Base-by-base conservation (phyloP, 2,329 filamentous ascomycete species). In the Fusarium sp. region DNA sequence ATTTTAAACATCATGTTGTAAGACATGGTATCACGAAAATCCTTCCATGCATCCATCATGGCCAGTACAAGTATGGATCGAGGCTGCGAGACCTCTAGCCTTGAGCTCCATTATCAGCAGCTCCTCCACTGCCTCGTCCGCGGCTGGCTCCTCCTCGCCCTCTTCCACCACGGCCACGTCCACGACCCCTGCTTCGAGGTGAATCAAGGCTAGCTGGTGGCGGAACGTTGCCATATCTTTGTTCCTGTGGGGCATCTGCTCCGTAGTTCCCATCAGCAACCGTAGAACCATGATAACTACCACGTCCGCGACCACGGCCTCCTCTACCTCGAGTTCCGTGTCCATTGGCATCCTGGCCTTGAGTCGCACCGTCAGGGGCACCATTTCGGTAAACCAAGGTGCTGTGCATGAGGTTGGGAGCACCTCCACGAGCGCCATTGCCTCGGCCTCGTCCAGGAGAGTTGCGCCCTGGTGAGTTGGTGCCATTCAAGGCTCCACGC, bases 121-220 rank as follows among this genome's bases (percentile, higher is more conserved):
- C 61, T 50, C 67, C 64, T 45, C 71, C 72, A 35, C 67, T 75
- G 18, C 80, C 81, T 49, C 83, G 79, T 45, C 81, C 79, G 40
- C 81, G 77, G 18, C 78, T 74, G 41, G 69, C 65, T 17, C 77
- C 78, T 20, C 82, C 80, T 27, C 81, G 78, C 30, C 80, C 83
- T 56, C 83, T 78, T 41, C 81, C 80, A 49, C 84, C 80, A 17
- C 83, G 79, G 15, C 81, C 81, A 59, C 82, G 80, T 12, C 82
- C 81, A 35, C 82, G 80, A 7, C 82, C 80, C 41, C 81, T 76
- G 35, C 83, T 80, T 32, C 81, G 81, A 26, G 80, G 76, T 20
- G 81, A 75, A 69, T 91, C 85, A 15, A 92, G 80, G 45, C 78
- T 85, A 3, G 87, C 79, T 2, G 91, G 91, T 26, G 91, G 91